Evolutionary conservation across 2,329 filamentous ascomycete species (phyloP), one percentile per base, ranked within the genome.

Genomic region (Juglanconis juglandina): DNA sequence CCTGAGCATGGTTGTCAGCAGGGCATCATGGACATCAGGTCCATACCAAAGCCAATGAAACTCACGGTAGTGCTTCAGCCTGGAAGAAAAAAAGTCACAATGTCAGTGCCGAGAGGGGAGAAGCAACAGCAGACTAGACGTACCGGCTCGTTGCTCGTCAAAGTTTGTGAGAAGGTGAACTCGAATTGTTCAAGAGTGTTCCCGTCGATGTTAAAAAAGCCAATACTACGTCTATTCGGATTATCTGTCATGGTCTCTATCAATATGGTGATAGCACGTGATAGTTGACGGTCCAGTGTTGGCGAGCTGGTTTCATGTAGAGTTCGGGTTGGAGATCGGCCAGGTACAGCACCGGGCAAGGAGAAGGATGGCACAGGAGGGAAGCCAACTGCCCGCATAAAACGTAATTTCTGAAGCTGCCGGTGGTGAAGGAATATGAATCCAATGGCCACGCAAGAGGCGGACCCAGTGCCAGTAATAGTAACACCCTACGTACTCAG

Each of bases 51-150:
- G n/a, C 14, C 5, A 39, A 17, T 13, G 17, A 14, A 39, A 63
- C 61, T 63, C 50, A 60, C 61, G 61, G 61, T 37, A 63, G 48
- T 14, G 51, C 42, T 46, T 50, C 39, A 17, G 52, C 52, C 61
- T 63, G 39, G n/a, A 8, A 24, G 30, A 17, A 42, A 41, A 46
- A 35, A 39, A n/a, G 17, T 48, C 8, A 46, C 33, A 11, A 30
- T 4, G 41, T 60, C 32, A 56, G 53, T 37, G 24, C 24, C 32
- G 30, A 34, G 24, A 11, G 7, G 53, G 32, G 8, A 49, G 5
- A 33, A 34, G n/a, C 39, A 13, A 14, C 39, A 42, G 39, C 14
- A 42, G 32, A 33, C 41, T n/a, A 46, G 30, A n/a, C 24, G 30
- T 42, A 56, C 54, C 17, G 54, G 54, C 44, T 51, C 48, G 17